Percentiles rank a stretch among this genome's conserved stretches.
phyloP scores from a whole-genome alignment of 345 rosid genomes.

The Punica granatum region DNA sequence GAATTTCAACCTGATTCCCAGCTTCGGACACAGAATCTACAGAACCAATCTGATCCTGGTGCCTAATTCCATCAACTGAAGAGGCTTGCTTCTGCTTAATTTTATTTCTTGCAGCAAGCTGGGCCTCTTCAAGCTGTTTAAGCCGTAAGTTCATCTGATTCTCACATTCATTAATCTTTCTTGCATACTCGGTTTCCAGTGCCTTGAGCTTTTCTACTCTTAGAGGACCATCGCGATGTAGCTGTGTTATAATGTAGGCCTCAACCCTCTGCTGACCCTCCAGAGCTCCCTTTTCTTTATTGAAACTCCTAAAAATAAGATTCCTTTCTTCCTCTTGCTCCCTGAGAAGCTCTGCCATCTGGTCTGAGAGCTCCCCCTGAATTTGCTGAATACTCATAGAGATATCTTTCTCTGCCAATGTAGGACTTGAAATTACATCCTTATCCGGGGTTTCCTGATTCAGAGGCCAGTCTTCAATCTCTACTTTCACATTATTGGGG shows the following conservation, averaged over 20 bases:
- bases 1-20: slow-evolving; percentile 10
- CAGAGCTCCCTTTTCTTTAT: slow-evolving; percentile 36
- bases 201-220: slow-evolving; percentile 35
- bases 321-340: slow-evolving; percentile 39
- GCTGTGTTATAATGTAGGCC: slow-evolving; percentile 40
- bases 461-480: slow-evolving; percentile 17
- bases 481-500: slow-evolving; percentile 15
- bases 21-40: slow-evolving; percentile 16
- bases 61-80: slow-evolving; percentile 37
- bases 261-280: slow-evolving; percentile 38
- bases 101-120: slow-evolving; percentile 31
- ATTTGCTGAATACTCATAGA: slow-evolving; percentile 38
- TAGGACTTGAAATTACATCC: slow-evolving; percentile 20
- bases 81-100: slow-evolving; percentile 33
- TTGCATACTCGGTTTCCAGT: slow-evolving; percentile 38
- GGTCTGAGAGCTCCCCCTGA: slow-evolving; percentile 41
- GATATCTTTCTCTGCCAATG: slow-evolving; percentile 28
- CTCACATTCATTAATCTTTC: slow-evolving; percentile 33
- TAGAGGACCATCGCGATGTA: slow-evolving; percentile 24
- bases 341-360: slow-evolving; percentile 30
- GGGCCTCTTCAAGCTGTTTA: slow-evolving; percentile 33
- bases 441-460: slow-evolving; percentile 25
- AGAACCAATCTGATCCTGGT: slow-evolving; percentile 40
- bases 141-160: slow-evolving; percentile 24
- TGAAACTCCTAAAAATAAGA: slow-evolving; percentile 26